Evolutionary conservation across 139 green algal genomes (phyloP).

Genomic region (Volvox reticuliferus): DNA sequence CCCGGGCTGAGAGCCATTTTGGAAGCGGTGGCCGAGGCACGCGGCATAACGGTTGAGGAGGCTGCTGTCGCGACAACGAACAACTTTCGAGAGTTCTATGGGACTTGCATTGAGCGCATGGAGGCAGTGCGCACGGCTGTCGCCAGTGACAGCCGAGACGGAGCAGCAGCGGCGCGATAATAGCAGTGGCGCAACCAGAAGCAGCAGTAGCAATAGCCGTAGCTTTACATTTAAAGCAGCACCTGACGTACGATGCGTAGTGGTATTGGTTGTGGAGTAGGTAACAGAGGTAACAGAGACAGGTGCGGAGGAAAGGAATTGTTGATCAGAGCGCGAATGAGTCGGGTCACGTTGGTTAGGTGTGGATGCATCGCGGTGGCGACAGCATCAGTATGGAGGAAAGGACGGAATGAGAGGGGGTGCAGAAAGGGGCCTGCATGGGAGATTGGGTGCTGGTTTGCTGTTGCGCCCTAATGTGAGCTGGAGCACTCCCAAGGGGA

Average conservation of each 20-base stretch:
- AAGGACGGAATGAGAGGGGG: too few relatives aligned
- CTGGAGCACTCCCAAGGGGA: too few relatives aligned
- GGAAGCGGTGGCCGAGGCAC: slow-evolving; percentile 36
- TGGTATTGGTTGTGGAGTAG: too few relatives aligned
- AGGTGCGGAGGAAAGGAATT: too few relatives aligned
- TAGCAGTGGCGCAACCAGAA: not conserved
- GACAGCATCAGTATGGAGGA: not conserved
- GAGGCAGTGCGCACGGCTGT: too few relatives aligned
- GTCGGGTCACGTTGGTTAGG: not conserved
- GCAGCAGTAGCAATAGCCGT: not conserved
- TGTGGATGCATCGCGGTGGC: not conserved
- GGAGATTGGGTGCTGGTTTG: too few relatives aligned
- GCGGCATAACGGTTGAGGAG: slow-evolving; percentile 3
- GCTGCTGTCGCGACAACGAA: not conserved
- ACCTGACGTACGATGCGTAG: too few relatives aligned
- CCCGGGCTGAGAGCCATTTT: slow-evolving; percentile 40
- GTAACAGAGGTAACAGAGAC: too few relatives aligned
- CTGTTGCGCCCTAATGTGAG: too few relatives aligned
- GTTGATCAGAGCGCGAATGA: not conserved
- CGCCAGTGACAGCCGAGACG: not conserved
- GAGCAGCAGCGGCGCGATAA: not conserved
- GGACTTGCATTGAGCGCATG: not conserved
- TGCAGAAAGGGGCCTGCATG: too few relatives aligned
- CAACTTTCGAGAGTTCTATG: slow-evolving; percentile 51
- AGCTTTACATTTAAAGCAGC: too few relatives aligned